Evolutionary conservation across 202 grass and related monocot species (phyloP), one percentile per base, ranked within the genome.

Genomic region (Zizania palustris): DNA sequence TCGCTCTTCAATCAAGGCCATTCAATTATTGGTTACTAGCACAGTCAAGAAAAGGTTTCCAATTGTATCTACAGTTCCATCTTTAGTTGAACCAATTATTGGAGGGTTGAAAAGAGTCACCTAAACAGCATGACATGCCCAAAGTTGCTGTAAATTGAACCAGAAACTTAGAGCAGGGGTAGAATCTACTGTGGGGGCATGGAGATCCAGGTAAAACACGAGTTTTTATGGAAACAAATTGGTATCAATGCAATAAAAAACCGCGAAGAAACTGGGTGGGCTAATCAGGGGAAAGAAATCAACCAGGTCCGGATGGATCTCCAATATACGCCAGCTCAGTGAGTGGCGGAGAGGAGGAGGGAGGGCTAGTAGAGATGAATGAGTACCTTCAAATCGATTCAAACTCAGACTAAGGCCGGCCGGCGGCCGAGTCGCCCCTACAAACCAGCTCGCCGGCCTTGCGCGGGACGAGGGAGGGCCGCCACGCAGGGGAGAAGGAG

Each of bases 61-160:
- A 72, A 64, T 63, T 34, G 64, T 72, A 64, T 81, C 45, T 11
- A 81, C 36, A 63, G 20, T 42, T 54, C 68, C 78, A 61, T 18
- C 45, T 81, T 71, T 71, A 44, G 68, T 43, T 54, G 45, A 64
- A 41, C 78, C 59, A 72, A 81, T 72, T n/a, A 72, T 72, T 81
- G 78, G 36, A 36, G 37, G 59, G 35, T 11, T 42, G 54, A 80
- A 51, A 18, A 36, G 9, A 42, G 61, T 77, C 12, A 28, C 28
- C 67, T 64, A 40, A 60, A 6, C 67, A 81, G 62, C 58, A 81
- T 81, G 45, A 72, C 67, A 41, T 43, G 58, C 56, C 16, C 57
- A 62, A n/a, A 62, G 57, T 45, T 70, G 19, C 36, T 41, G 1
- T 28, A 51, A 51, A 50, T n/a, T 33, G 19, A 45, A 80, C 72